Evolutionary conservation across 768 basidiomycete genomes (phyloP), one percentile per base, ranked within the genome.

Genomic region (Tulasnella sp.): DNA sequence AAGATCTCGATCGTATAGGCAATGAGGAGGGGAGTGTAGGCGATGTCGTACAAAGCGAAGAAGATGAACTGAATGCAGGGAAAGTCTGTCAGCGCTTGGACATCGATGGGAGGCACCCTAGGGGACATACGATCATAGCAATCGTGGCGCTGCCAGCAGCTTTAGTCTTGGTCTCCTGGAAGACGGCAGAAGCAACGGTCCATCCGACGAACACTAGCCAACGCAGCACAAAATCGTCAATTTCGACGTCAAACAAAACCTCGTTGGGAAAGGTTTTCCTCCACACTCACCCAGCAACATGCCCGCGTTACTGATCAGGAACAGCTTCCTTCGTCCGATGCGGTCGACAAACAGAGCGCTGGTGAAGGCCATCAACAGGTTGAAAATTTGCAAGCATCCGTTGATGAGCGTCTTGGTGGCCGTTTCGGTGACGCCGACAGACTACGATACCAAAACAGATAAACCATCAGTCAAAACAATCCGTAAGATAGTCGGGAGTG

Each of bases 1-100:
- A 95, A 81, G 80, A 95, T 95, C 80, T 96, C 94, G 75, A 94
- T 85, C 44, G 91, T 90, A 82, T 95, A 94, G 0, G 89, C 86
- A 70, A 94, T 88, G 75, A 93, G 89, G 73, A 95, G 88, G 9
- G 94, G 93, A 4, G 90, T 88, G 83, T 92, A 93, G 12, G 72
- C 72, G 64, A 73, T 73, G 36, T 73, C 68, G 42, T 73, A 73
- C 42, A 73, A 73, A 19, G 62, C 72, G 35, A 41, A 73, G 59
- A 41, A 73, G 42, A 73, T 19, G 68, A 73, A 73, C 69, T 69
- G 42, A 12, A 16, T 16, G 52, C n/a, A 29, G 36, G 29, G 68
- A 67, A 47, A 12, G 16, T 9, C 17, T 36, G 9, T 12, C 8
- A n/a, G 7, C 16, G 19, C 7, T 17, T 19, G 17, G 7, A 37